Conservation (phyloP, 1,284 basidiomycete species). For the Rhodotorula glutinis region DNA sequence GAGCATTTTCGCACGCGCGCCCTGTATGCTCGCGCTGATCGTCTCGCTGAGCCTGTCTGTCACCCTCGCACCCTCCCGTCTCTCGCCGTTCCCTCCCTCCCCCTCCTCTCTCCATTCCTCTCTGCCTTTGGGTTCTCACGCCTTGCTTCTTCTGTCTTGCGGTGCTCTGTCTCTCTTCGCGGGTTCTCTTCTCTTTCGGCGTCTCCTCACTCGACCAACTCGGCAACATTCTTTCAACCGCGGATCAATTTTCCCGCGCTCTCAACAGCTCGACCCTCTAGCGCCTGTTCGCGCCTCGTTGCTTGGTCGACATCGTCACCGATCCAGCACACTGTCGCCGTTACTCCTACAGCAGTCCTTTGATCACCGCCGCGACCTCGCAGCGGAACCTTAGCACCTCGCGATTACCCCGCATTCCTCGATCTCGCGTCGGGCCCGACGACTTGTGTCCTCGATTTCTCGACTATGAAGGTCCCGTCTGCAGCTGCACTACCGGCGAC, state of each 20-base stretch:
- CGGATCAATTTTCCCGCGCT: too few species aligned
- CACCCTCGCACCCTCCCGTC: neutral
- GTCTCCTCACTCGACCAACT: too few species aligned
- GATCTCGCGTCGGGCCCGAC: neutral
- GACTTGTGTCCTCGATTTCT: neutral
- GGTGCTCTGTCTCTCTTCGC: neutral
- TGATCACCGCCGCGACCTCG: neutral
- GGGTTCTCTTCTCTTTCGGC: too few species aligned
- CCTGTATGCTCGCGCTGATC: conserved; percentile 1
- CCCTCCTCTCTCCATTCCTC: too few species aligned
- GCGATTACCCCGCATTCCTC: conserved; percentile 17
- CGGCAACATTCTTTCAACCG: too few species aligned
- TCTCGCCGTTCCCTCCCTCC: neutral
- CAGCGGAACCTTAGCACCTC: neutral
- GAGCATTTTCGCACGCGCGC: neutral
- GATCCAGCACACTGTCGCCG: neutral
- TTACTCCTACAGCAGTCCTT: neutral
- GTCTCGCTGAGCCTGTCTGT: conserved; percentile 1
- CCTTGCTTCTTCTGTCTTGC: neutral
- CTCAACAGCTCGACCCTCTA: too few species aligned
- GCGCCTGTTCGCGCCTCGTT: too few species aligned
- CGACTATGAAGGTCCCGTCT: conserved; percentile 25
- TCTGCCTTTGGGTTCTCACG: neutral
- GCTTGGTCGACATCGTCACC: too few species aligned
- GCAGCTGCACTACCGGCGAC: conserved; percentile 11